Base-by-base conservation (phyloP, 139 green algal species). In the Chlamydomonas schloesseri region DNA sequence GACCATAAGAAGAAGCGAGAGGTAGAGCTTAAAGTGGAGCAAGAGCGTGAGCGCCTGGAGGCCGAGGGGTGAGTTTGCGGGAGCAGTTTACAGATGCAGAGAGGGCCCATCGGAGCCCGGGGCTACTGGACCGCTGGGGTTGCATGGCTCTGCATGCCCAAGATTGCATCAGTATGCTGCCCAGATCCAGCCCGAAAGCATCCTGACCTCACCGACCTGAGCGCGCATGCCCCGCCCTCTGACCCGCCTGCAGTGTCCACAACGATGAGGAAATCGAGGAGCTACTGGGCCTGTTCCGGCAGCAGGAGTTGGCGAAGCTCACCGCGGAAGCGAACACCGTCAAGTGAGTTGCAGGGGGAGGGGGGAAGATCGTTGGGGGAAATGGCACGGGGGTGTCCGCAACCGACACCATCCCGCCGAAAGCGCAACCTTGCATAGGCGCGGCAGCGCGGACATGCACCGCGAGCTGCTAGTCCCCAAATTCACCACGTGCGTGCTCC, bases 1-100 rank as follows among this genome's bases (percentile, higher is more conserved):
- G 94, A 98, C 71, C 98, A 99, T 90, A 98, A 99, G 69, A 88
- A 91, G 29, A 98, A 98, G 91, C 92, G 98, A 0, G 94, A 98
- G 74, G 93, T 99, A 3, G 97, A 99, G 92, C 84, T 99, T 29
- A 93, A 98, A 89, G 88, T 99, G 67, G 74, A 94, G 71, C 88
- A 97, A 81, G 87, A 98, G 55, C 82, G 90, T 34, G 95, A 98
- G 20, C 84, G 93, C 73, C 92, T 99, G 62, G 94, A 98, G 84
- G 96, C 97, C 67, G 88, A 98, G n/a, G 97, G 95, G 93, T 98
- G 70, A 89, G 91, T 14, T n/a, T 29, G 34, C 29, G 37, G 14
- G 60, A 55, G 28, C 34, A 28, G 29, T 80, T 29, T 21, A 55
- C 20, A 31, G 20, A 31, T 31, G 26, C 28, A 33, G 18, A 36